Conservation (phyloP, 164 flowering plant species). For the Annona squamosa region DNA sequence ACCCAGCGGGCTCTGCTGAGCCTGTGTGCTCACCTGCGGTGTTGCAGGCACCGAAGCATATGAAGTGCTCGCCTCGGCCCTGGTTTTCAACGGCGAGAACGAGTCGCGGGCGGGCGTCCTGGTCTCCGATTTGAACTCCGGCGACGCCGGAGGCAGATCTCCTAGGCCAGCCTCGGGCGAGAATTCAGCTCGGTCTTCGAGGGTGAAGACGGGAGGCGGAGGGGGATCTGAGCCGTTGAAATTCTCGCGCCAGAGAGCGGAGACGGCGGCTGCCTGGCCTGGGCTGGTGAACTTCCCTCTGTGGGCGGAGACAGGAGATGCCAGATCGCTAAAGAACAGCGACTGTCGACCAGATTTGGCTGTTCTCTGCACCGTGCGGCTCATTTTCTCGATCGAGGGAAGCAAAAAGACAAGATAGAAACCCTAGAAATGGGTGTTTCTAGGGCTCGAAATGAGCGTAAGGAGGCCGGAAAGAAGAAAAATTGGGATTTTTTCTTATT, state of each 20-base stretch:
- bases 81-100: slow-evolving; percentile 47
- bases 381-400: slow-evolving; percentile 19
- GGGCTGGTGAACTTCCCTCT: slow-evolving; percentile 70
- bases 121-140: slow-evolving; percentile 51
- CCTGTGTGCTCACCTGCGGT: slow-evolving; percentile 28
- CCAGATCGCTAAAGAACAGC: slow-evolving; percentile 46
- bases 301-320: slow-evolving; percentile 47
- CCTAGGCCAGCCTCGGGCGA: slow-evolving; percentile 75
- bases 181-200: slow-evolving; percentile 77
- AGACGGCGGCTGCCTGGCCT: slow-evolving; percentile 93
- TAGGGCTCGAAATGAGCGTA: neutral
- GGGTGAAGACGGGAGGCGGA: slow-evolving; percentile 83
- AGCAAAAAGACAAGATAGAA: neutral
- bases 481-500: neutral
- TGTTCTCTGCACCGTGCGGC: slow-evolving; percentile 27
- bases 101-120: slow-evolving; percentile 47
- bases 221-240: slow-evolving; percentile 81
- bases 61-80: slow-evolving; percentile 56
- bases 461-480: neutral
- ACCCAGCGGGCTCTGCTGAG: slow-evolving; percentile 44
- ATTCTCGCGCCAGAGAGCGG: slow-evolving; percentile 89
- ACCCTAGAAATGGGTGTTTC: neutral
- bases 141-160: slow-evolving; percentile 60
- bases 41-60: slow-evolving; percentile 17
- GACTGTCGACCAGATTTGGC: slow-evolving; percentile 42